Evolutionary conservation across 805 yeast species (phyloP).

Genomic region (Nakazawaea populi): DNA sequence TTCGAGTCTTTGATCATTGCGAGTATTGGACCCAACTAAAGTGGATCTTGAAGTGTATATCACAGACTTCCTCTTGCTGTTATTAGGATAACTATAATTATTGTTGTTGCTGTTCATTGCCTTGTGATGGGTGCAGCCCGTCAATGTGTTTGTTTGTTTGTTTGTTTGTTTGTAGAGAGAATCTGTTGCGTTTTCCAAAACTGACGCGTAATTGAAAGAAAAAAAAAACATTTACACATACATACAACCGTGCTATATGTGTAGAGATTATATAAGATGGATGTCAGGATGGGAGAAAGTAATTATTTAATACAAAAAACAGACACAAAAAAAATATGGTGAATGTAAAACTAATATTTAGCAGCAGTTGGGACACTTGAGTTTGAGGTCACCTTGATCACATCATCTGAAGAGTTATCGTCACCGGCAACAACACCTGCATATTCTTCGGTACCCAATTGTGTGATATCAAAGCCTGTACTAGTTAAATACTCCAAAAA

Average conservation of each 20-base stretch:
- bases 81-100: not conserved
- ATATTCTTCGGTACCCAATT: constrained; percentile 34
- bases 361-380: constrained; percentile 6
- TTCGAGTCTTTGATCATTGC: not conserved
- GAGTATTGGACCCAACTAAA: not conserved
- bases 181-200: not conserved
- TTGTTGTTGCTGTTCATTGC: not conserved
- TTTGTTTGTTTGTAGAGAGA: too few relatives aligned
- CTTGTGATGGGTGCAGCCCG: too few relatives aligned
- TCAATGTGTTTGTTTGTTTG: too few relatives aligned
- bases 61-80: constrained; percentile 6
- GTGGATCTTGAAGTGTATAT: constrained; percentile 10
- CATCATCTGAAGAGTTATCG: constrained; percentile 4
- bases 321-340: not conserved
- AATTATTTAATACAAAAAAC: not conserved
- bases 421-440: not conserved
- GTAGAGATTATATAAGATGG: too few relatives aligned
- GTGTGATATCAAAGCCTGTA: constrained; percentile 65
- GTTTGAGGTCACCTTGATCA: not conserved
- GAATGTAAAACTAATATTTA: not conserved
- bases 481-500: constrained; percentile 62
- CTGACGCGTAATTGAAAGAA: not conserved
- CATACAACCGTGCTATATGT: too few relatives aligned
- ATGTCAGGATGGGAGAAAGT: too few relatives aligned
- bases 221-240: too few relatives aligned